Base-by-base conservation (phyloP, 1,284 basidiomycete genomes). In the Papiliotrema terrestris region DNA sequence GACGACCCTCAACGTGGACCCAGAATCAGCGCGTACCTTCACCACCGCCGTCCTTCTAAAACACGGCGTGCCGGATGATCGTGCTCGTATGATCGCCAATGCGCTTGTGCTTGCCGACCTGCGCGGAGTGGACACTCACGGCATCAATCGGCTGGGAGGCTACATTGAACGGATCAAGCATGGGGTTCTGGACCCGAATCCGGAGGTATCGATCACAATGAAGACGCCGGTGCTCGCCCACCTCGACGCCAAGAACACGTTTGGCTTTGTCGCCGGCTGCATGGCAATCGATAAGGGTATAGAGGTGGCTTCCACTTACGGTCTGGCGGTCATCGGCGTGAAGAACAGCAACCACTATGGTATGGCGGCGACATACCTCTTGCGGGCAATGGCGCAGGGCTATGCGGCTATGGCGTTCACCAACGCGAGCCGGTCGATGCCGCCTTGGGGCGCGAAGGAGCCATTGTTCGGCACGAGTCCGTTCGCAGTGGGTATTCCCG, bases 271-370 rank as follows among this genome's bases (percentile, higher is more conserved):
- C 20, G 43, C 51, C 11, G 43, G 44, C 25, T 38, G 44, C 19
- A 32, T 53, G 25, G 51, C 51, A 3, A 32, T 53, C 14, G 51
- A 53, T 44, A 53, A 53, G 36, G 43, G 43, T 5, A 39, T 46
- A 11, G 35, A 53, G n/a, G 38, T 46, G 8, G 51, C 51, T 8
- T 11, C 26, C 17, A 46, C 43, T 5, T 53, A 37, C 35, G 51
- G 51, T 5, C 20, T 53, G 19, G 51, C 43, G 11, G 35, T 41
- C 3, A 29, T 46, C 8, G 29, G 32, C 14, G 51, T 53, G 8
- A 46, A 39, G 23, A 36, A 53, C 36, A 46, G 44, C n/a, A 53
- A 53, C 32, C 51, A 53, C 45, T 46, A 53, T 22, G 51, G 51
- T 37, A 53, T 53, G 51, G 51, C 51, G 20, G 51, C 51, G 15